Conservation (phyloP, 208 protist genomes). For the Naegleria gruberi region DNA sequence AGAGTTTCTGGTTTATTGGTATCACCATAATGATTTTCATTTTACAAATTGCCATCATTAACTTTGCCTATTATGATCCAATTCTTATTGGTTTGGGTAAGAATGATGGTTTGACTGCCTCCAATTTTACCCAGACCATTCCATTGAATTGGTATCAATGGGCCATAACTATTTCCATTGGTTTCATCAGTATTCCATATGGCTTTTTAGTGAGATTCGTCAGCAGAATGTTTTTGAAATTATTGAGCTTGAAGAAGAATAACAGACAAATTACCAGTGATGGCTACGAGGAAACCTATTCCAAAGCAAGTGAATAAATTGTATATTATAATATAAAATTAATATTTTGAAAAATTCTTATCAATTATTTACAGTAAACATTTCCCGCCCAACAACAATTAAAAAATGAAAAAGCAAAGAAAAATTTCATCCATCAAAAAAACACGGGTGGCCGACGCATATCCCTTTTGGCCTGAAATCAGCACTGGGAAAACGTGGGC, state of each 20-base stretch:
- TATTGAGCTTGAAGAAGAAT: neutral
- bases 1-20: neutral
- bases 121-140: neutral
- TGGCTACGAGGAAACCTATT: too few relatives aligned
- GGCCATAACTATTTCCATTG: neutral
- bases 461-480: too few relatives aligned
- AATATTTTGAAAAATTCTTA: too few relatives aligned
- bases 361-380: too few relatives aligned
- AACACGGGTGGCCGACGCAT: too few relatives aligned
- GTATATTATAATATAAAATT: too few relatives aligned
- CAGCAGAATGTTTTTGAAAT: neutral
- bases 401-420: too few relatives aligned
- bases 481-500: too few relatives aligned
- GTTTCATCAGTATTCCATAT: neutral
- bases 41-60: neutral
- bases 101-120: neutral
- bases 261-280: too few relatives aligned
- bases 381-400: too few relatives aligned
- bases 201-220: neutral
- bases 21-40: neutral
- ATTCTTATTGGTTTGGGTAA: neutral
- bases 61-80: conserved; percentile 1
- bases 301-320: too few relatives aligned
- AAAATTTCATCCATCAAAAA: too few relatives aligned
- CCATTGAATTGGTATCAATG: conserved; percentile 7